phyloP scores from a whole-genome alignment of 805 yeast genomes.

The Saturnispora saitoi region DNA sequence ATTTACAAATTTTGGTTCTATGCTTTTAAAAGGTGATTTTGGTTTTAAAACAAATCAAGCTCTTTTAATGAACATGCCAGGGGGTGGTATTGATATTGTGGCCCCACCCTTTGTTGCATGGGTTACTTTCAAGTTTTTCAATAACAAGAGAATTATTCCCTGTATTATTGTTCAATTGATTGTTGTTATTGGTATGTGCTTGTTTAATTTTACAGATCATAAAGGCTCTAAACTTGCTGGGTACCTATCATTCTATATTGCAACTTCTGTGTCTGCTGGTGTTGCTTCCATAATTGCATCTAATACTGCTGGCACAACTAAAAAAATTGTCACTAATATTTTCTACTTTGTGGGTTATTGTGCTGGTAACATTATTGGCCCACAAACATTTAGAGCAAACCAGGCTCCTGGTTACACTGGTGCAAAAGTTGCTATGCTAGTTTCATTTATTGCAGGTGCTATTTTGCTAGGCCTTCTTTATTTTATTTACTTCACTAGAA shows the following conservation, averaged over 20 bases:
- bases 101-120: conserved; percentile 15
- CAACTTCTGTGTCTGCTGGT: conserved; percentile 21
- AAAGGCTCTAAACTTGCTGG: conserved; percentile 22
- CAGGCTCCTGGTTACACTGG: conserved; percentile 51
- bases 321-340: conserved; percentile 41
- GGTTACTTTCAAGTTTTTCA: background rate
- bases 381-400: conserved; percentile 50
- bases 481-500: conserved; percentile 10
- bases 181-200: conserved; percentile 24
- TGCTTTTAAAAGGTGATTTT: conserved; percentile 25
- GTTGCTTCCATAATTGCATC: conserved; percentile 32
- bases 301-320: conserved; percentile 50
- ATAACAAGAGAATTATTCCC: conserved; percentile 15
- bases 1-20: conserved; percentile 39
- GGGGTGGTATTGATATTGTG: conserved; percentile 26
- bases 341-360: conserved; percentile 45
- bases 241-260: conserved; percentile 15
- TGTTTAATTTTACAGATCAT: conserved; percentile 25
- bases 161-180: conserved; percentile 18
- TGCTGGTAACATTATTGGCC: conserved; percentile 59
- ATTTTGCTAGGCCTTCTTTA: conserved; percentile 17
- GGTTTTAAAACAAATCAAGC: conserved; percentile 24
- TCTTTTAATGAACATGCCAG: conserved; percentile 22
- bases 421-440: conserved; percentile 46
- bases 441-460: conserved; percentile 27